A percentile compares a stretch with the other conserved stretches of the same genome.
phyloP scores from a whole-genome alignment of 2,329 filamentous ascomycete genomes.

The Arthrobotrys conoides region DNA sequence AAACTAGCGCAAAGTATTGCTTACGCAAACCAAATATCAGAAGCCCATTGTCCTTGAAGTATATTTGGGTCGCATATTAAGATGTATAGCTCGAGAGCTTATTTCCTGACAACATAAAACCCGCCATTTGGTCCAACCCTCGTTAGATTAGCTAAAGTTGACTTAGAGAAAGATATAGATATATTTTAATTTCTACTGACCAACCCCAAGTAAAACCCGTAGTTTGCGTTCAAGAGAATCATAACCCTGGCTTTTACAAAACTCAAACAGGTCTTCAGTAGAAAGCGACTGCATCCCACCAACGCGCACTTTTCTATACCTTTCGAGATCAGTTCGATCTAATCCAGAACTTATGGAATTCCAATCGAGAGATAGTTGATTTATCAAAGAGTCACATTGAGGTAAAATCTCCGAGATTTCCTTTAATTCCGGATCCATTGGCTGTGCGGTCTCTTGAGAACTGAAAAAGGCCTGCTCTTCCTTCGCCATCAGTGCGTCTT shows the following conservation, averaged over 20 bases:
- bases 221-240: background rate
- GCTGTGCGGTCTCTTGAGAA: conserved; percentile 16
- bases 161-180: too few relatives aligned
- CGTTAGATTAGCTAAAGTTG: too few relatives aligned
- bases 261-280: conserved; percentile 5
- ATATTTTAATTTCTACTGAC: background rate
- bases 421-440: conserved; percentile 28
- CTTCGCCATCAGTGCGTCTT: background rate
- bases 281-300: background rate
- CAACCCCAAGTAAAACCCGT: background rate
- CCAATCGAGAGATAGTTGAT: conserved; percentile 34
- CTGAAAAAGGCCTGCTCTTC: background rate
- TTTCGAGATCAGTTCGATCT: conserved; percentile 10
- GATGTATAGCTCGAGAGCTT: too few relatives aligned
- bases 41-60: background rate
- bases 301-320: conserved; percentile 7
- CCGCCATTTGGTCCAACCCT: too few relatives aligned
- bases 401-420: conserved; percentile 13
- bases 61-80: background rate
- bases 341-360: conserved; percentile 24
- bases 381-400: conserved; percentile 22
- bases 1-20: conserved; percentile 33
- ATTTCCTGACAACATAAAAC: too few relatives aligned
- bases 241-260: conserved; percentile 15
- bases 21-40: conserved; percentile 1